Conservation (phyloP, 306 rosid genomes). For the Inga oerstediana region DNA sequence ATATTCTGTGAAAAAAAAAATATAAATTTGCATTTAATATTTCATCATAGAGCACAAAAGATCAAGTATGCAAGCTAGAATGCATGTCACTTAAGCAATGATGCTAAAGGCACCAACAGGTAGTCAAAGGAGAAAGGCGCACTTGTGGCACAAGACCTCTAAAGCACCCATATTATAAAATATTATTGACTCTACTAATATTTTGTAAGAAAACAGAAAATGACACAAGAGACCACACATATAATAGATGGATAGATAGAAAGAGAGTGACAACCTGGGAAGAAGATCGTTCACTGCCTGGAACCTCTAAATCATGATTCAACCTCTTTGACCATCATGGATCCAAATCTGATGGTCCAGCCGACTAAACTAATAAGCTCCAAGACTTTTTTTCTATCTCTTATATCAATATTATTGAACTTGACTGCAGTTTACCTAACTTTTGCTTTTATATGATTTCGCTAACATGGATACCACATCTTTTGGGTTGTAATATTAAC, state of each 20-base stretch:
- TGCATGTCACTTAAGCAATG: not conserved
- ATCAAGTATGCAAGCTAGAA: not conserved
- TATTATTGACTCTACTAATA: not conserved
- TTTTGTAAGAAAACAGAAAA: not conserved
- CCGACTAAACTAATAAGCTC: not conserved
- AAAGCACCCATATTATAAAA: not conserved
- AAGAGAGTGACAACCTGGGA: not conserved
- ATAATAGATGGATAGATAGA: not conserved
- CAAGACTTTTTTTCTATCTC: not conserved
- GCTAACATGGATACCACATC: not conserved
- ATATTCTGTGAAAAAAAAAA: constrained; percentile 64
- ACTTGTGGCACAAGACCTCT: not conserved
- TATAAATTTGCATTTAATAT: constrained; percentile 26
- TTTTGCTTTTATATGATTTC: not conserved
- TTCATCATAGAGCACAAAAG: constrained; percentile 4
- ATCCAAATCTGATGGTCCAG: not conserved
- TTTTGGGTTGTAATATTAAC: not conserved
- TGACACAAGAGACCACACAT: not conserved
- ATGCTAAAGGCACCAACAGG: not conserved
- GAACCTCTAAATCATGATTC: not conserved
- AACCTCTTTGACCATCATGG: not conserved
- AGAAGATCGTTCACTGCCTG: not conserved
- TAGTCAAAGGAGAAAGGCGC: not conserved
- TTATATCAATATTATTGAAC: not conserved
- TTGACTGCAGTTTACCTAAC: not conserved